Conservation (phyloP, 179 eudicot genomes). For the Beta corolliflora region DNA sequence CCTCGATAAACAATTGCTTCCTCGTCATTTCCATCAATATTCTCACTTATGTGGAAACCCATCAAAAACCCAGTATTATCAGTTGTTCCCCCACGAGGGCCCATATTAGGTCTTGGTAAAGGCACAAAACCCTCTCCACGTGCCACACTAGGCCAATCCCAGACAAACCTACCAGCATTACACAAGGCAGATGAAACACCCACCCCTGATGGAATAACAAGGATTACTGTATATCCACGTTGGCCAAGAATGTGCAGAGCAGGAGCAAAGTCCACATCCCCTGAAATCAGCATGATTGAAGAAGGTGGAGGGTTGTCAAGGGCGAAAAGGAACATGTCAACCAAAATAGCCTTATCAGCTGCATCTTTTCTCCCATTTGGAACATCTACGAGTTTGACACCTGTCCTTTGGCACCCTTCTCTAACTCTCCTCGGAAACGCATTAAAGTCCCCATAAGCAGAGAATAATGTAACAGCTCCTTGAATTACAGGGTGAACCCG, state of each 20-base stretch:
- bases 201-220: constrained; percentile 76
- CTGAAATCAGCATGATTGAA: constrained; percentile 87
- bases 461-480: constrained; percentile 80
- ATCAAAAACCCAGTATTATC: constrained; percentile 49
- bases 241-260: constrained; percentile 96
- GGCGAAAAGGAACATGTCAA: constrained; percentile 98
- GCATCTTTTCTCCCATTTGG: constrained; percentile 98
- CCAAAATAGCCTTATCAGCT: constrained; percentile 96
- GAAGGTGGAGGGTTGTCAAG: constrained; percentile 94
- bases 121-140: constrained; percentile 96
- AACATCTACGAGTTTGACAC: constrained; percentile 88
- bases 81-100: constrained; percentile 36
- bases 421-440: constrained; percentile 83
- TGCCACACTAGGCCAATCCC: constrained; percentile 97
- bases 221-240: constrained; percentile 87
- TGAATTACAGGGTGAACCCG: constrained; percentile 79
- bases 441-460: constrained; percentile 96
- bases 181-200: constrained; percentile 87
- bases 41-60: constrained; percentile 51
- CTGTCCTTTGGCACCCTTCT: constrained; percentile 97
- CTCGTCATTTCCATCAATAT: constrained; percentile 60
- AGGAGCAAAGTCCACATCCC: constrained; percentile 97
- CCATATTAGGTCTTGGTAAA: constrained; percentile 34
- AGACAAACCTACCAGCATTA: constrained; percentile 91
- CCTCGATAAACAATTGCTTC: constrained; percentile 88